Evolutionary conservation across 2,329 filamentous ascomycete genomes (phyloP), one percentile per base, ranked within the genome.

Genomic region (Apiospora aurea): DNA sequence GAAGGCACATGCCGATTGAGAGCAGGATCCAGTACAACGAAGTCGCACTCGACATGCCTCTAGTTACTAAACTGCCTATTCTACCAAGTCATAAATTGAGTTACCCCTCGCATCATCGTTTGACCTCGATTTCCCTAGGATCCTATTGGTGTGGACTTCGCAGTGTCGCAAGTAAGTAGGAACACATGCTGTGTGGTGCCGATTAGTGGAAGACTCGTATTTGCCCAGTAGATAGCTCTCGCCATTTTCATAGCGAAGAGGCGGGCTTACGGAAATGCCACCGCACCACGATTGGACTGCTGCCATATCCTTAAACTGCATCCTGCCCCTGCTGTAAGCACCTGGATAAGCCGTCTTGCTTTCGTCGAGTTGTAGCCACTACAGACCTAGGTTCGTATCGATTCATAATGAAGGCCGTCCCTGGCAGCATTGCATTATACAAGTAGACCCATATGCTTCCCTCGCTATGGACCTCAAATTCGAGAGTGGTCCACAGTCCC

Each of bases 1-100:
- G 57, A 64, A 64, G 57, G 57, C 57, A 38, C 21, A 64, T 34
- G n/a, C 34, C 41, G 57, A 14, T 64, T 14, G 57, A 64, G 34
- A 41, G 34, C 57, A 64, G 8, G 29, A n/a, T 18, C 34, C 18
- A 41, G 57, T 6, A 41, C 53, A 26, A n/a, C 53, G 18, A n/a
- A 64, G 34, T 2, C 34, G 57, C 34, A 41, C 34, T 14, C 21
- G 21, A 64, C 34, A 21, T 64, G 57, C 34, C 57, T 21, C 2
- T 41, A 41, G 34, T 64, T 41, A 21, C 18, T 64, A 41, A 10
- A 41, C 57, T 64, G 57, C 21, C 34, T 41, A 64, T n/a, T 5
- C 34, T 38, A 41, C n/a, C 34, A 64, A n/a, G 14, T 18, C 21
- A 38, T 64, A 18, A 41, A 64, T 64, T 64, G 57, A 64, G 34